phyloP scores from a whole-genome alignment of 352 stramenopile species.

The Phytophthora meadii region DNA sequence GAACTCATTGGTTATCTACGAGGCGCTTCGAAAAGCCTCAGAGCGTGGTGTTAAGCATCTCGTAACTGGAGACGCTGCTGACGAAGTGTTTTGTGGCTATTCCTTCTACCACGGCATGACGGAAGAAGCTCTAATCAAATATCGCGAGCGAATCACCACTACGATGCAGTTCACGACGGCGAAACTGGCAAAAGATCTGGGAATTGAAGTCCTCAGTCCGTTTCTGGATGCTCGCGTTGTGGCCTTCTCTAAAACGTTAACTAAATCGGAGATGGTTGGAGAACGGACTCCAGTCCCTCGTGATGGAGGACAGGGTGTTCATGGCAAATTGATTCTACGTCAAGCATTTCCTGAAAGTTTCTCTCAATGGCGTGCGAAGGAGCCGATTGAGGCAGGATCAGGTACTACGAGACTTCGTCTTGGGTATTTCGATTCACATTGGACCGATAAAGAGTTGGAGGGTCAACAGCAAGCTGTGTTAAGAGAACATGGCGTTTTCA shows the following conservation, averaged over 20 bases:
- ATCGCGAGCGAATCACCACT: constrained; percentile 76
- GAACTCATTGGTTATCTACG: constrained; percentile 88
- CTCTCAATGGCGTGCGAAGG: constrained; percentile 87
- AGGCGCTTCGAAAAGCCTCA: constrained; percentile 61
- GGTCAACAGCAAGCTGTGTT: constrained; percentile 40
- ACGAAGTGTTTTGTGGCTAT: constrained; percentile 91
- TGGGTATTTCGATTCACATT: constrained; percentile 67
- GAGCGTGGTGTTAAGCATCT: constrained; percentile 64
- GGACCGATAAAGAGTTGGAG: constrained; percentile 48
- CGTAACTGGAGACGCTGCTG: constrained; percentile 85
- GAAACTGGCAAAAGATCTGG: constrained; percentile 65
- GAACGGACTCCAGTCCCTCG: constrained; percentile 65
- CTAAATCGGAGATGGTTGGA: constrained; percentile 71
- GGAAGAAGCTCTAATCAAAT: constrained; percentile 61
- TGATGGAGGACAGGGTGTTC: constrained; percentile 45
- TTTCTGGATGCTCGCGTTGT: constrained; percentile 78
- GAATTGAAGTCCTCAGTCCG: constrained; percentile 76
- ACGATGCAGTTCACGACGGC: constrained; percentile 88
- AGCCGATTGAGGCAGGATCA: constrained; percentile 88
- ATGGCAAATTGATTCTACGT: constrained; percentile 86
- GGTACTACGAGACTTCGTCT: constrained; percentile 75
- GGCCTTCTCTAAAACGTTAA: constrained; percentile 65
- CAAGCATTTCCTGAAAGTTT: constrained; percentile 87
- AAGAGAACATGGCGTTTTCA: constrained; percentile 51
- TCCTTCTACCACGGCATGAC: constrained; percentile 82